A percentile compares a stretch with the other conserved stretches of the same genome.
These are phyloP conservation scores for Cubamyces lactineus DNA, from an alignment of 768 basidiomycete species.

Conservation along the genomic window DNA sequence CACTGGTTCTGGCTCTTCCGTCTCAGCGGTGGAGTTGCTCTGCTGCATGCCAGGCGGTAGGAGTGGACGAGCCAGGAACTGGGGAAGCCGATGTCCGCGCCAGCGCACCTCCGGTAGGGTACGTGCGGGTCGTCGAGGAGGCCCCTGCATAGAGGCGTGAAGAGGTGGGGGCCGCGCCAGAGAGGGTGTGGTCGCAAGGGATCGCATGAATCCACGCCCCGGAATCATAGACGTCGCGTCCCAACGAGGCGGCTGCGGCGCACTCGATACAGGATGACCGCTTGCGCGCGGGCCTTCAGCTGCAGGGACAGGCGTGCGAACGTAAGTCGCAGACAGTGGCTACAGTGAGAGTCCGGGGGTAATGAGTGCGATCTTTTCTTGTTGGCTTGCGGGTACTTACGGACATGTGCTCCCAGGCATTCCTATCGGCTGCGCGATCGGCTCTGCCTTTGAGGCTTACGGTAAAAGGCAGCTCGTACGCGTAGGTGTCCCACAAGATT, in stretches of 20 bases:
- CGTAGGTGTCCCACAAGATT: slow-evolving; percentile 29
- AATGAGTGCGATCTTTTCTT: not conserved
- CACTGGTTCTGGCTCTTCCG: not conserved
- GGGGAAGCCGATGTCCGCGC: slow-evolving; percentile 16
- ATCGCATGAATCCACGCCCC: slow-evolving; percentile 11
- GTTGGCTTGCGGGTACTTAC: slow-evolving; percentile 18
- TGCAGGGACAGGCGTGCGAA: not conserved
- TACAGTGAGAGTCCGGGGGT: slow-evolving; percentile 9
- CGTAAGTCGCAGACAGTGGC: slow-evolving; percentile 22
- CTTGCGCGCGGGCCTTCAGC: not conserved
- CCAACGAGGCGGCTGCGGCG: slow-evolving; percentile 9
- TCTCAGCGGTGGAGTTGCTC: not conserved
- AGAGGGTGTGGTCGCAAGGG: slow-evolving; percentile 1
- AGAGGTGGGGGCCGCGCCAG: slow-evolving; percentile 7
- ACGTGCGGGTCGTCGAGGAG: not conserved
- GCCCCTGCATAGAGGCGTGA: not conserved
- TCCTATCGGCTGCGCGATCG: not conserved
- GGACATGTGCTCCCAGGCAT: slow-evolving; percentile 23
- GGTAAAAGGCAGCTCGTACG: not conserved
- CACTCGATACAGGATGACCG: not conserved
- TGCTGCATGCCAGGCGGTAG: not conserved
- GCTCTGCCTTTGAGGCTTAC: not conserved
- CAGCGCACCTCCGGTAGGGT: slow-evolving; percentile 14
- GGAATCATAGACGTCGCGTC: not conserved
- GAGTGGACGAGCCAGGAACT: slow-evolving; percentile 3